Conservation (phyloP, 2,329 filamentous ascomycete species). For the Mycogone perniciosa region DNA sequence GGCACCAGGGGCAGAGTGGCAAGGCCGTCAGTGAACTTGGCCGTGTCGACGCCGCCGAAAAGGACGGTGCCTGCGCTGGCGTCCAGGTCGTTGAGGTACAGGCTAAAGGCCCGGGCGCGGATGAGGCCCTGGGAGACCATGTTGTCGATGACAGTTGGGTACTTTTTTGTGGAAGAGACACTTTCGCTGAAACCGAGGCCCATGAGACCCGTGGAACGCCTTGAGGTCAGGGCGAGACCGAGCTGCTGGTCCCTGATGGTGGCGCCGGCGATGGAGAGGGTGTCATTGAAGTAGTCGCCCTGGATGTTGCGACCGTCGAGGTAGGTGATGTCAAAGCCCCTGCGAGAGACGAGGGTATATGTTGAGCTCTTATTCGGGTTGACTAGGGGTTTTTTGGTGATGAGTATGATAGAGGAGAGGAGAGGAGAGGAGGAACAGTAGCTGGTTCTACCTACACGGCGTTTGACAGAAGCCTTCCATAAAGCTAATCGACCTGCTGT, state of each 20-base stretch:
- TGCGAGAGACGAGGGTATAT: conserved; percentile 35
- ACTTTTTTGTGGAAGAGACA: conserved; percentile 37
- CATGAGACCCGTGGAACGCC: conserved; percentile 49
- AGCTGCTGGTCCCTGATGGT: conserved; percentile 47
- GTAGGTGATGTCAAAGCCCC: conserved; percentile 54
- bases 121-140: conserved; percentile 58
- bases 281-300: conserved; percentile 54
- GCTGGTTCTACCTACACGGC: conserved; percentile 5
- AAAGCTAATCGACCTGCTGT: conserved; percentile 28
- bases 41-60: conserved; percentile 72
- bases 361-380: conserved; percentile 42
- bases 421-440: neutral
- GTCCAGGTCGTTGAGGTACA: conserved; percentile 62
- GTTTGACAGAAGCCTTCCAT: conserved; percentile 28
- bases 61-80: conserved; percentile 63
- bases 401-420: neutral
- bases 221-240: conserved; percentile 44
- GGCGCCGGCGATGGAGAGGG: conserved; percentile 43
- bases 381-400: conserved; percentile 19
- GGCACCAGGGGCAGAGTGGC: conserved; percentile 40
- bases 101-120: conserved; percentile 57
- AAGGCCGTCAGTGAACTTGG: conserved; percentile 58
- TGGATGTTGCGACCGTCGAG: conserved; percentile 48
- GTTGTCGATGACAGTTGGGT: conserved; percentile 57
- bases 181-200: conserved; percentile 52